Conservation (phyloP, 2,329 filamentous ascomycete species). For the Exophiala sp. region DNA sequence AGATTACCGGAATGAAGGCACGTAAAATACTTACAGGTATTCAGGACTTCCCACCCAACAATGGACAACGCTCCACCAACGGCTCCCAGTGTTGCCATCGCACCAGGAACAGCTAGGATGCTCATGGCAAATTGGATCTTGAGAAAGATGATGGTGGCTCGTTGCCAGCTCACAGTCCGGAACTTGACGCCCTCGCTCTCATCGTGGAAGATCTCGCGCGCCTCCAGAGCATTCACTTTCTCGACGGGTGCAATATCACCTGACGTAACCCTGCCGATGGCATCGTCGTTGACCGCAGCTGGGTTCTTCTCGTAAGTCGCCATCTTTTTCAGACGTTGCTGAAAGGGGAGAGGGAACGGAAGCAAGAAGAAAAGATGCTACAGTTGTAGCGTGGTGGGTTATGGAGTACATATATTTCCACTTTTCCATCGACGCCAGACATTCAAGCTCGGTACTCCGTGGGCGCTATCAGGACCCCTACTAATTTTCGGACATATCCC, state of each 20-base stretch:
- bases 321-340: not conserved
- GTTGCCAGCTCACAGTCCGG: slow-evolving; percentile 53
- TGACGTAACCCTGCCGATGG: not conserved
- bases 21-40: slow-evolving; percentile 24
- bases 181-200: slow-evolving; percentile 50
- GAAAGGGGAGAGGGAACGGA: not conserved
- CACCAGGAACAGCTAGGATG: slow-evolving; percentile 47
- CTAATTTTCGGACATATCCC: no score
- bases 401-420: no score
- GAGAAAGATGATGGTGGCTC: slow-evolving; percentile 51
- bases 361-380: no score
- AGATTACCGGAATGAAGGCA: no score
- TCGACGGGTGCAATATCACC: not conserved
- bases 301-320: not conserved
- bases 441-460: no score
- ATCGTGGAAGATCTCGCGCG: slow-evolving; percentile 49
- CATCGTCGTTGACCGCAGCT: not conserved
- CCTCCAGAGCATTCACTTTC: not conserved
- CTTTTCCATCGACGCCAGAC: no score
- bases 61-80: slow-evolving; percentile 48
- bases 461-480: no score
- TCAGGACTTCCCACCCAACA: slow-evolving; percentile 48
- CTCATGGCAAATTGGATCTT: slow-evolving; percentile 49
- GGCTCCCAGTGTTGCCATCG: slow-evolving; percentile 48
- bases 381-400: no score